Evolutionary conservation across 257 asterid species (phyloP), one percentile per base, ranked within the genome.

Genomic region (Solanum appendiculatum): DNA sequence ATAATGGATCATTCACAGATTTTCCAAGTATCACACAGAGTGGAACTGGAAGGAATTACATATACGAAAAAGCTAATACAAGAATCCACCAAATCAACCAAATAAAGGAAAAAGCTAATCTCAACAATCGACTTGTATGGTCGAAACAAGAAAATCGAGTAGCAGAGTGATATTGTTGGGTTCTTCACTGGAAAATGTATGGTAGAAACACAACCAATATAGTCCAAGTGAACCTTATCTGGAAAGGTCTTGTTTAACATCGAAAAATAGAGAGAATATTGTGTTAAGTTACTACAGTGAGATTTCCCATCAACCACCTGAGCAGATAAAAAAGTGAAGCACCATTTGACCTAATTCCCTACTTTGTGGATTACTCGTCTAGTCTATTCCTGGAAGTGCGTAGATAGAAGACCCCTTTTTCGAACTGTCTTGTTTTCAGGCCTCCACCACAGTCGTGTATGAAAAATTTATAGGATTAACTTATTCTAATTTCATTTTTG

Each of bases 1-100:
- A 95, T 88, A 95, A 51, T 39, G 99, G 99, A 86, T 93, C 95
- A 80, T 14, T 69, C 86, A 95, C 94, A 42, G 97, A 97, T 88
- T 93, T 54, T n/a, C 93, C 96, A 85, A 92, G 93, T 87, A 90
- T 90, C 90, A 95, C 91, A 23, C 88, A 85, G 81, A 95, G 96
- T 82, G 96, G 93, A 88, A 93, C 99, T 95, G 91, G 86, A 70
- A 60, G 20, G 27, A 81, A 36, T 5, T 8, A 78, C 72, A 83
- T 13, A 44, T 42, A 44, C 39, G 39, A 78, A 42, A 14, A 44
- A n/a, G n/a, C n/a, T 78, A 40, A 78, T 39, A 78, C 51, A 44
- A 78, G 44, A 58, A 25, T 27, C 15, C 51, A 40, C 37, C 77
- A 84, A 84, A 33, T 34, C 70, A 36, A 33, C n/a, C 23, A 60